Evolutionary conservation across 2,329 filamentous ascomycete species (phyloP), one percentile per base, ranked within the genome.

Genomic region (Aspergillus udagawae): DNA sequence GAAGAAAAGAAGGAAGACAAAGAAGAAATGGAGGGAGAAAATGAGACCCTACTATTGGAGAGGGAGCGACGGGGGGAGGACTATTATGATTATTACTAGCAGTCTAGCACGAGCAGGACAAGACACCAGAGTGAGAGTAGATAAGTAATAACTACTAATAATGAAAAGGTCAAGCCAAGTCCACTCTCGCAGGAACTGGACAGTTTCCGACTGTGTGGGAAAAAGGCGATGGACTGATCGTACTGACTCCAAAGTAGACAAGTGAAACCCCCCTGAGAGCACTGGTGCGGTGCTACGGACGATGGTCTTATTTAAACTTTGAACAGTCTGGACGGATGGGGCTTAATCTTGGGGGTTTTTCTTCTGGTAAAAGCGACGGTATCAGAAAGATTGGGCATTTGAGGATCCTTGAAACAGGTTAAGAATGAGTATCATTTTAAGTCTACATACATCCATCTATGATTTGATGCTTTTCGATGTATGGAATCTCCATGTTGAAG

Each of bases 1-100:
- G 55, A 25, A 50, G 53, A 60, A 57, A 59, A 60, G 56, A 62
- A 61, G 38, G 49, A 52, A 53, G 41, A 42, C n/a, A 41, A 52
- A 50, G 45, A 50, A 56, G 32, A 41, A 54, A 51, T 45, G 54
- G 50, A 55, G 23, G 49, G 51, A 59, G 52, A 49, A 49, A 51
- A 48, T 23, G 20, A 21, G 42, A 45, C 14, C 32, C 32, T 38
- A 17, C 32, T 38, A 47, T 42, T 54, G 51, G 51, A 56, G 57
- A 56, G 52, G 51, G 50, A 51, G 51, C 41, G 42, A 59, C 21
- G 27, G 53, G 32, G 27, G 32, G 21, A 54, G 42, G 42, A 38
- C 23, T 17, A 52, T 32, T 29, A 44, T 52, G 35, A 44, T 49
- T 21, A 35, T 49, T 52, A 27, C 51, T 53, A 53, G 41, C n/a